Evolutionary conservation across 2,329 filamentous ascomycete species (phyloP).

Genomic region (Achaetomium macrosporum): DNA sequence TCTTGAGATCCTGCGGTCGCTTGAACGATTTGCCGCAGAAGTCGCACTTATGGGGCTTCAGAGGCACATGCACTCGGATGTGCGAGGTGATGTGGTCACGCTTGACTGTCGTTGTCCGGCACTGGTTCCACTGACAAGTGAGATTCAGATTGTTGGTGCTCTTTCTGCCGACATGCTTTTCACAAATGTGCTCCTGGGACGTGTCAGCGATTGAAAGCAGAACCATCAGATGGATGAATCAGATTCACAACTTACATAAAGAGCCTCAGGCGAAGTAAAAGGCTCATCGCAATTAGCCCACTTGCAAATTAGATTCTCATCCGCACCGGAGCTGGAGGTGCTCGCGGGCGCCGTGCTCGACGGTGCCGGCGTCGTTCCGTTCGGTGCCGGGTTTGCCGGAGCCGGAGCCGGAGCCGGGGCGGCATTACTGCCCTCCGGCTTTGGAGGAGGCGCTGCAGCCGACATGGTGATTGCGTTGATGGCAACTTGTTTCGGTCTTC

Average conservation of each 20-base stretch:
- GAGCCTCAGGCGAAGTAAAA: slow-evolving; percentile 50
- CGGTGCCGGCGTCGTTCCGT: slow-evolving; percentile 48
- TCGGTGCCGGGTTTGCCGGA: slow-evolving; percentile 40
- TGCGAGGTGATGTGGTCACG: slow-evolving; percentile 99
- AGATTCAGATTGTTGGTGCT: slow-evolving; percentile 98
- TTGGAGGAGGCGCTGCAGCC: slow-evolving; percentile 1
- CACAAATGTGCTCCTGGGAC: slow-evolving; percentile 87
- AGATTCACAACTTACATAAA: slow-evolving; percentile 49
- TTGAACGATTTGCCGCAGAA: slow-evolving; percentile 99
- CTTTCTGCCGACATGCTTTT: slow-evolving; percentile 96
- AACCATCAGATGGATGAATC: background rate
- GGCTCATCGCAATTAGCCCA: slow-evolving; percentile 56
- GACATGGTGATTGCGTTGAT: slow-evolving; percentile 11
- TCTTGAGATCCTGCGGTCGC: slow-evolving; percentile 97
- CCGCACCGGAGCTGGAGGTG: slow-evolving; percentile 23
- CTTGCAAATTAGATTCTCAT: slow-evolving; percentile 55
- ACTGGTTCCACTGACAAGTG: slow-evolving; percentile 95
- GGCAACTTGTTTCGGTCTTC: background rate
- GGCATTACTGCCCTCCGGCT: slow-evolving; percentile 4
- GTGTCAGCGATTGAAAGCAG: slow-evolving; percentile 4
- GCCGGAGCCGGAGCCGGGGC: slow-evolving; percentile 29
- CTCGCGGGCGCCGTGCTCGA: slow-evolving; percentile 38
- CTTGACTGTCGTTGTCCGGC: slow-evolving; percentile 95
- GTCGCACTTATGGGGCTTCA: slow-evolving; percentile 98
- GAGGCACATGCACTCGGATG: slow-evolving; percentile 95